These are phyloP conservation scores for Rutidosis leptorrhynchoides DNA, from an alignment of 129 eudicot species.

Conservation along the genomic window DNA sequence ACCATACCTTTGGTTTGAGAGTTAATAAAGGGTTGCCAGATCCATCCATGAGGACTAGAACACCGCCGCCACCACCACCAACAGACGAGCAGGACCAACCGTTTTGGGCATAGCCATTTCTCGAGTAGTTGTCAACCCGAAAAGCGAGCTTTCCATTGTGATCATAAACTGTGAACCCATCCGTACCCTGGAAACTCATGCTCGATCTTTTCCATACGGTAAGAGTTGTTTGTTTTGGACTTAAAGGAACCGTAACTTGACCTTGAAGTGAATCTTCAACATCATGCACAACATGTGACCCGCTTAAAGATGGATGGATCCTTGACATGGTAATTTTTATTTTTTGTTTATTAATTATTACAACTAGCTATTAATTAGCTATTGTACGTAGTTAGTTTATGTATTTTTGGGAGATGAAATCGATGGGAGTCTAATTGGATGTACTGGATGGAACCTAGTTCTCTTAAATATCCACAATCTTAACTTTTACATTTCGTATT, in stretches of 20 bases:
- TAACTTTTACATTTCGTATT: slow-evolving; percentile 1
- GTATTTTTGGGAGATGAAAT: slow-evolving; percentile 14
- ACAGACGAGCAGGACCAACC: slow-evolving; percentile 18
- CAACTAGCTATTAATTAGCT: background rate
- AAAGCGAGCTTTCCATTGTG: slow-evolving; percentile 34
- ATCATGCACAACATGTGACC: slow-evolving; percentile 9
- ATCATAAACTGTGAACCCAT: slow-evolving; percentile 48
- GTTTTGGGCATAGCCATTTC: slow-evolving; percentile 19
- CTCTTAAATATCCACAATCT: slow-evolving; percentile 18
- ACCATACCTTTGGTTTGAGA: slow-evolving; percentile 45
- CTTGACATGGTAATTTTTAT: slow-evolving; percentile 17
- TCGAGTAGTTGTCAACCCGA: slow-evolving; percentile 51
- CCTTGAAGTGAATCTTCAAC: background rate
- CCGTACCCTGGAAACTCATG: slow-evolving; percentile 55
- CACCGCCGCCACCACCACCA: background rate
- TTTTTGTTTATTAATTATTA: background rate
- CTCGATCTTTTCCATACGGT: slow-evolving; percentile 55
- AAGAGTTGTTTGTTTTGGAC: slow-evolving; percentile 19
- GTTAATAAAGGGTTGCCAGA: slow-evolving; percentile 35
- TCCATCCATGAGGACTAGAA: slow-evolving; percentile 47
- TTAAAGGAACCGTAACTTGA: slow-evolving; percentile 4
- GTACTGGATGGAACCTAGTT: background rate
- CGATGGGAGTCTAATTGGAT: slow-evolving; percentile 23
- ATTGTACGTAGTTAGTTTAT: slow-evolving; percentile 18
- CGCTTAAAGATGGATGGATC: slow-evolving; percentile 28